Evolutionary conservation across 2,329 filamentous ascomycete genomes (phyloP).

Genomic region (Trichoderma asperellum): DNA sequence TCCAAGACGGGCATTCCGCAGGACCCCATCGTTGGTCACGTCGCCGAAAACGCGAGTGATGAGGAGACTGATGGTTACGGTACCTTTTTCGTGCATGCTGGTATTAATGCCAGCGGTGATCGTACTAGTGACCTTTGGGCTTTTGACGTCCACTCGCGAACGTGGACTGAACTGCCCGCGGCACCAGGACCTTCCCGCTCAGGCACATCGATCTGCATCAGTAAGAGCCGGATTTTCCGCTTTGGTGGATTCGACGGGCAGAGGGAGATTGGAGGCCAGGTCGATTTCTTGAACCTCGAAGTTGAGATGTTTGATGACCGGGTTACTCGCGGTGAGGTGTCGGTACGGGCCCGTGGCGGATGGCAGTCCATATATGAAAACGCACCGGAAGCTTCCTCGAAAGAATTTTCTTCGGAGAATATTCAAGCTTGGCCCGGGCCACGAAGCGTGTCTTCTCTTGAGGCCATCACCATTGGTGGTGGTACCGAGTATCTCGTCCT

Average conservation of each 20-base stretch:
- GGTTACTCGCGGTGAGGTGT: constrained; percentile 53
- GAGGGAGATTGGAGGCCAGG: constrained; percentile 67
- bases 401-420: constrained; percentile 43
- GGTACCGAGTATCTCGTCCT: constrained; percentile 66
- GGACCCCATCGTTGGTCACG: constrained; percentile 59
- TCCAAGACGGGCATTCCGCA: constrained; percentile 62
- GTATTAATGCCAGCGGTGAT: constrained; percentile 66
- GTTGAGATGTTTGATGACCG: constrained; percentile 60
- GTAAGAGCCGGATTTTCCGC: constrained; percentile 68
- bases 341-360: constrained; percentile 52
- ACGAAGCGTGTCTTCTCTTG: constrained; percentile 58
- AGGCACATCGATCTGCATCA: constrained; percentile 68
- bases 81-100: constrained; percentile 76
- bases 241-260: constrained; percentile 81
- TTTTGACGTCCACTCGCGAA: constrained; percentile 66
- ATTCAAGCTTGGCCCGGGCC: constrained; percentile 54
- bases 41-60: constrained; percentile 61
- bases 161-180: constrained; percentile 69
- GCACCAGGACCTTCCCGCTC: constrained; percentile 70
- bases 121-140: constrained; percentile 74
- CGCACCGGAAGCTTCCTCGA: constrained; percentile 40
- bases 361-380: constrained; percentile 59
- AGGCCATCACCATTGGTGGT: constrained; percentile 60
- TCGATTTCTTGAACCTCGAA: constrained; percentile 67
- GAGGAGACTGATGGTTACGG: constrained; percentile 66